Evolutionary conservation across 352 stramenopile genomes (phyloP), one percentile per base, ranked within the genome.

Genomic region (Globisporangium recalcitrans): DNA sequence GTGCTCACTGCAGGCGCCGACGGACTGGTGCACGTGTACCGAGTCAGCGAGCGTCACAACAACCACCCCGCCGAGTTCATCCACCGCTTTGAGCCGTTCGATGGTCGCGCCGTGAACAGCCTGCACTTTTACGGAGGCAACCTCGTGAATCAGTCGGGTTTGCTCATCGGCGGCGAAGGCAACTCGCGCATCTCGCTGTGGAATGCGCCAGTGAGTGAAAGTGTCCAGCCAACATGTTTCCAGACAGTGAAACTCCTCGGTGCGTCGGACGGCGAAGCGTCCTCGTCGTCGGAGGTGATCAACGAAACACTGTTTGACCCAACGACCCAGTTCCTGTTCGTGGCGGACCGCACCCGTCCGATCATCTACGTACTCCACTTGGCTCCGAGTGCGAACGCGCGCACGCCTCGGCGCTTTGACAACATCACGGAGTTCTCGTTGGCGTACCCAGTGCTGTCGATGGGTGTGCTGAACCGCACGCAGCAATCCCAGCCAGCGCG

Each of bases 371-470:
- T 85, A 4, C 71, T 94, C 13, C 85, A 94, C 46, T 64, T 94
- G 31, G 71, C 71, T 2, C 48, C 58, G 24, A 80, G 72, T 32
- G 48, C 62, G 22, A 79, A 76, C 31, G 31, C 62, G 13, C 68
- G 72, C 31, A 72, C 68, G 40, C 68, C 76, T 11, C 76, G 81
- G 26, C 75, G 69, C 19, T 88, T 94, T 36, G 80, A 94, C 66
- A 92, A 92, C 54, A 75, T 91, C 21, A 92, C 82, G 11, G 85
- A 94, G 60, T 94, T 94, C 54, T 69, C 76, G 48, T 60, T 94
- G 21, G 83, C 80, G 16, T 90, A 90, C 58, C 85, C 85, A 11
- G 77, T 94, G 22, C 66, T 94, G 16, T 92, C 82, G 11, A 89
- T 88, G 68, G 73, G 75, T 10, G 72, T 94, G 48, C 58, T 91